Conservation (phyloP, 306 rosid species). For the Vigna trinervia region DNA sequence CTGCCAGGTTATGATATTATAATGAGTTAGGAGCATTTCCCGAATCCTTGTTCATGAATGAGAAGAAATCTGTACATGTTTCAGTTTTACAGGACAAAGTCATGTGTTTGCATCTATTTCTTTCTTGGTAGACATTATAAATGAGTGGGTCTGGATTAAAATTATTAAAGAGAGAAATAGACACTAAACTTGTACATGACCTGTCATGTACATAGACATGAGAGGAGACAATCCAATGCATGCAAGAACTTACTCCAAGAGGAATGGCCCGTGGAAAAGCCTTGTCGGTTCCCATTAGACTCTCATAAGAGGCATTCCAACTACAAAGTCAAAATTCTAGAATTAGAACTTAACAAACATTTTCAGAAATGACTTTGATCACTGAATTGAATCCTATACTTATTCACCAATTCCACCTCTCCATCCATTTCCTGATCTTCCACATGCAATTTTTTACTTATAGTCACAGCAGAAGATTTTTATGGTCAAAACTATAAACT, state of each 20-base stretch:
- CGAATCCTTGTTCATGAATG: neutral
- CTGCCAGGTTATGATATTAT: slow-evolving; percentile 52
- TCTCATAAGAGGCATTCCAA: slow-evolving; percentile 79
- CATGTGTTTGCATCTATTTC: slow-evolving; percentile 12
- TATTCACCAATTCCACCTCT: slow-evolving; percentile 9
- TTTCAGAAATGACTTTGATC: slow-evolving; percentile 24
- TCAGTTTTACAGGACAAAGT: neutral
- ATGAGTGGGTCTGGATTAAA: neutral
- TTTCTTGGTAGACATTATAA: neutral
- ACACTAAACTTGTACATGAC: neutral
- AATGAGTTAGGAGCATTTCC: slow-evolving; percentile 36
- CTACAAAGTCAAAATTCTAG: slow-evolving; percentile 52
- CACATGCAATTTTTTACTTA: neutral
- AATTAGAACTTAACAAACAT: slow-evolving; percentile 31
- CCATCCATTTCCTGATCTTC: slow-evolving; percentile 14
- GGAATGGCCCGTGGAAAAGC: slow-evolving; percentile 70
- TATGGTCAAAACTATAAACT: neutral
- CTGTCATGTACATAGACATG: neutral
- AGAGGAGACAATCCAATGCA: neutral
- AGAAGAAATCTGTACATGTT: neutral
- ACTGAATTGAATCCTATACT: slow-evolving; percentile 15
- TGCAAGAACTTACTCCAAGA: slow-evolving; percentile 67
- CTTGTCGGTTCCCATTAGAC: slow-evolving; percentile 69
- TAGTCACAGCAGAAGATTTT: slow-evolving; percentile 1
- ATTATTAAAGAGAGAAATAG: neutral